phyloP scores from a whole-genome alignment of 257 asterid species.

The Ocimum tenuiflorum region DNA sequence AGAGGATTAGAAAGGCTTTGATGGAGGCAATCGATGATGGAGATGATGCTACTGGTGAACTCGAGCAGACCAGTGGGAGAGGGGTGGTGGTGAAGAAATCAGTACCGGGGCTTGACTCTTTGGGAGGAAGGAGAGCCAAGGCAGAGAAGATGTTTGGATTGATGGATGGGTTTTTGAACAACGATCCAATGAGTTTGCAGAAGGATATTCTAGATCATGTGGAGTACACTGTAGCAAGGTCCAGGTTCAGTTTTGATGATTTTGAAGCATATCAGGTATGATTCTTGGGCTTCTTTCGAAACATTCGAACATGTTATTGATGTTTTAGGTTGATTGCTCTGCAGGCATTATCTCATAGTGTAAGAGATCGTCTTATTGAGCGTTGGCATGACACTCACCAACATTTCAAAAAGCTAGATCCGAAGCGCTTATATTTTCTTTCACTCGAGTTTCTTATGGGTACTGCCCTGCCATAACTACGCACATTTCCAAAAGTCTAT shows the following conservation, averaged over 20 bases:
- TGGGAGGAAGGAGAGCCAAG: conserved; percentile 29
- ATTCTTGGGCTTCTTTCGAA: not conserved
- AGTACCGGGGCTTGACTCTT: conserved; percentile 28
- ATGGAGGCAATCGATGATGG: conserved; percentile 32
- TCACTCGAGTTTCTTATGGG: conserved; percentile 56
- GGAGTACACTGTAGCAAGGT: conserved; percentile 46
- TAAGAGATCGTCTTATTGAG: conserved; percentile 47
- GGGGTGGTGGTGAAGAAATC: conserved; percentile 40
- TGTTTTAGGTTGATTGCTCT: conserved; percentile 10
- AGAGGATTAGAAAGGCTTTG: conserved; percentile 34
- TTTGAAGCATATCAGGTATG: conserved; percentile 49
- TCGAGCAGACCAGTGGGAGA: conserved; percentile 24
- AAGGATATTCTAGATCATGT: conserved; percentile 48
- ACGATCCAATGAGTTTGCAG: conserved; percentile 38
- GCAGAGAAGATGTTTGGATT: conserved; percentile 38
- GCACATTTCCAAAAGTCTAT: not conserved
- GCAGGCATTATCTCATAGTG: conserved; percentile 48
- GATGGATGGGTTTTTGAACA: conserved; percentile 41
- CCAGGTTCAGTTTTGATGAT: conserved; percentile 48
- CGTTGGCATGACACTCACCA: conserved; percentile 52
- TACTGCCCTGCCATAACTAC: not conserved
- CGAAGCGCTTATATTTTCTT: conserved; percentile 47
- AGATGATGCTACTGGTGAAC: conserved; percentile 1
- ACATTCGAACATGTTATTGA: not conserved
- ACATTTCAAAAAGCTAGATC: conserved; percentile 41